Evolutionary conservation across 192 early-diverging fungal species (phyloP).

Genomic region (Mortierella alpina): DNA sequence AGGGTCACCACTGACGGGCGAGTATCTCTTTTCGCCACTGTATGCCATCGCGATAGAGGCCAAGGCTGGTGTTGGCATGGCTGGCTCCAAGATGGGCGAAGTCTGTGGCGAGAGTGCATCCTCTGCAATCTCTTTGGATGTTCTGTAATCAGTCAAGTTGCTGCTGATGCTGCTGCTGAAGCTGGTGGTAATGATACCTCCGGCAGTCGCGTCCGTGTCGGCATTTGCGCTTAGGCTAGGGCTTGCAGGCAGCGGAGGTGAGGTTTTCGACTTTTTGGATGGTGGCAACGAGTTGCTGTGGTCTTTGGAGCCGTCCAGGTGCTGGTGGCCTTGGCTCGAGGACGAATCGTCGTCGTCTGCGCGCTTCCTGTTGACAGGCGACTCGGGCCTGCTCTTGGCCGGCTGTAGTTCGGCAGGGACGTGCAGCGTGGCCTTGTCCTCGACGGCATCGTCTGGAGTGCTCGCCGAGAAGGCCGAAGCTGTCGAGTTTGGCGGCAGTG

Average conservation of each 20-base stretch:
- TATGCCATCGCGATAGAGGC: neutral
- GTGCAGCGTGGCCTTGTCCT: conserved; percentile 9
- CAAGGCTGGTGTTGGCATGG: neutral
- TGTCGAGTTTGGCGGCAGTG: too few relatives aligned
- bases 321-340: conserved; percentile 5
- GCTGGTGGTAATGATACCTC: neutral
- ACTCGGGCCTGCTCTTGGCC: conserved; percentile 28
- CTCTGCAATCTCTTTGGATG: conserved; percentile 9
- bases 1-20: conserved; percentile 9
- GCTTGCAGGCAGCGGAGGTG: conserved; percentile 18
- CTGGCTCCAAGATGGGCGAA: conserved; percentile 31
- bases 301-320: neutral
- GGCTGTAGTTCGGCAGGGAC: conserved; percentile 9
- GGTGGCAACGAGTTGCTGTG: conserved; percentile 32
- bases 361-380: conserved; percentile 45
- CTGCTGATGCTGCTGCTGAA: neutral
- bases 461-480: too few relatives aligned
- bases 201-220: neutral
- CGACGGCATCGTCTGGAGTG: neutral
- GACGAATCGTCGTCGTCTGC: conserved; percentile 25
- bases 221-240: too few relatives aligned
- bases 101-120: conserved; percentile 34
- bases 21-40: conserved; percentile 31
- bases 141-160: conserved; percentile 15
- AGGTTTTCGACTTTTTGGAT: conserved; percentile 39